Evolutionary conservation across 768 basidiomycete species (phyloP), one percentile per base, ranked within the genome.

Genomic region (Hygrophoropsis aurantiaca): DNA sequence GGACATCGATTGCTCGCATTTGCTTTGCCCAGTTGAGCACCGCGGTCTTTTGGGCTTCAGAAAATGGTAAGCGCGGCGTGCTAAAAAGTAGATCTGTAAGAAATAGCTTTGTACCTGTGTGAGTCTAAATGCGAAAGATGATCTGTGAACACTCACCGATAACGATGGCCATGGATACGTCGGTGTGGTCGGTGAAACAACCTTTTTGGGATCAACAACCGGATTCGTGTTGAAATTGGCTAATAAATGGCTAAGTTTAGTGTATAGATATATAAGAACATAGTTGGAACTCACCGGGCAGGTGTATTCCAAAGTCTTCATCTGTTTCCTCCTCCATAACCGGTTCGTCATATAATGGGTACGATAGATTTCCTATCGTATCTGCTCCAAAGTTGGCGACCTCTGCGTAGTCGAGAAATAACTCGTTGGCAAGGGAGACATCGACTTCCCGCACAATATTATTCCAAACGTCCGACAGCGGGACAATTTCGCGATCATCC

Each of bases 171-270:
- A 50, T 25, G 49, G 44, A 34, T 46, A 50, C 4, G 5, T 41
- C 35, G 49, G 43, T 20, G 24, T 23, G 35, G 40, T 23, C 15
- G 77, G 75, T 64, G 64, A 60, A 70, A 69, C 46, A 42, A 68
- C 55, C 7, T 27, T 18, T 25, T 25, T 38, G 24, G 24, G 21
- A 20, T 40, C 38, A 21, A n/a, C n/a, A n/a, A n/a, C n/a, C n/a
- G n/a, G n/a, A n/a, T n/a, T n/a, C n/a, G n/a, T n/a, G n/a, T n/a
- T n/a, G n/a, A n/a, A n/a, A n/a, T 40, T 24, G 25, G 21, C 38
- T 40, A 20, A 24, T 11, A 40, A 18, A 4, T 40, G 38, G 25
- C n/a, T n/a, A n/a, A n/a, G n/a, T n/a, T n/a, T n/a, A n/a, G n/a
- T n/a, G n/a, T n/a, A n/a, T n/a, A n/a, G n/a, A n/a, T n/a, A n/a